These are phyloP conservation scores for Fusarium udum DNA, from an alignment of 2,329 filamentous ascomycete species.

Conservation along the genomic window DNA sequence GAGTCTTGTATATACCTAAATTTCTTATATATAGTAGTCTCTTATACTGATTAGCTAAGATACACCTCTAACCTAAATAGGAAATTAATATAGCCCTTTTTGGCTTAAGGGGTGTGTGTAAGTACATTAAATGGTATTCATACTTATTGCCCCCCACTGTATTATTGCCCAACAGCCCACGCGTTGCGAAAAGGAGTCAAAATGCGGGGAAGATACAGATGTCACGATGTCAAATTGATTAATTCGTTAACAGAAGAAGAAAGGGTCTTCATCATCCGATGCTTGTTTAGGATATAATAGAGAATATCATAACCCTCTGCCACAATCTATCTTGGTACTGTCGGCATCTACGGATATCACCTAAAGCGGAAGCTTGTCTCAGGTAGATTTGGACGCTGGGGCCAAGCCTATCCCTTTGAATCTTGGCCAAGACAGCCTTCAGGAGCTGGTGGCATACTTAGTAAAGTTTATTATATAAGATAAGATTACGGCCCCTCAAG, in stretches of 20 bases:
- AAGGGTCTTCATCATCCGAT: neutral
- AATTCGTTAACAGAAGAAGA: accelerated
- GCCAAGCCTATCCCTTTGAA: neutral
- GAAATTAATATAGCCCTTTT: too few relatives aligned
- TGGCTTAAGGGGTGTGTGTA: too few relatives aligned
- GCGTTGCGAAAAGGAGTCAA: neutral
- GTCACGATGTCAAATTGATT: neutral
- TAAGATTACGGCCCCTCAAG: neutral
- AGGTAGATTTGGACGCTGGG: neutral
- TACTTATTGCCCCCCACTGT: too few relatives aligned
- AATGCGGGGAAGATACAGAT: neutral
- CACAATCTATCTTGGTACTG: accelerated
- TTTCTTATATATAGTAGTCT: too few relatives aligned
- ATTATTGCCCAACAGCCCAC: neutral
- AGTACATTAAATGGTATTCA: too few relatives aligned
- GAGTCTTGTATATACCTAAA: too few relatives aligned
- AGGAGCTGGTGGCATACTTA: accelerated
- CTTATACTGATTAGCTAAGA: too few relatives aligned
- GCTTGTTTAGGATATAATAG: neutral
- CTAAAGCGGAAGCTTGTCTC: neutral
- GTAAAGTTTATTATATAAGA: neutral
- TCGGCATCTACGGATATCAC: neutral
- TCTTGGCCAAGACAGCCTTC: neutral
- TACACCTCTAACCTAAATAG: too few relatives aligned
- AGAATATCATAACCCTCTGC: neutral